These are phyloP conservation scores for Melampsora americana DNA, from an alignment of 1,284 basidiomycete genomes.

Conservation along the genomic window DNA sequence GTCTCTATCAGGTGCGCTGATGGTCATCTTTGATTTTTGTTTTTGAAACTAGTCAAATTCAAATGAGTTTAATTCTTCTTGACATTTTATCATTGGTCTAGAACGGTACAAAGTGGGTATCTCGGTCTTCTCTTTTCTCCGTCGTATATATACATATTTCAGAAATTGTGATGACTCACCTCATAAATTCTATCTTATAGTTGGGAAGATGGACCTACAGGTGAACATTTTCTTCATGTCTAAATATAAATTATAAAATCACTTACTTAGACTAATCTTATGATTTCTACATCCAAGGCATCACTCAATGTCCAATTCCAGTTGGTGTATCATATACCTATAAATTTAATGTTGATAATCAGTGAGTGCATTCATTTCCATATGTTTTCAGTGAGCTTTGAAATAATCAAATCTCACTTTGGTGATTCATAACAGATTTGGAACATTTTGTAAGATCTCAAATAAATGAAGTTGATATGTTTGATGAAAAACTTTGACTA, in stretches of 20 bases:
- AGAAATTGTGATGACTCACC: conserved; percentile 55
- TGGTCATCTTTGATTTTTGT: conserved; percentile 26
- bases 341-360: conserved; percentile 55
- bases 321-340: conserved; percentile 59
- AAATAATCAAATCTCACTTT: not conserved
- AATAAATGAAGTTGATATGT: not conserved
- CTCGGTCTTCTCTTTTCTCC: not conserved
- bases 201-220: conserved; percentile 58
- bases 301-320: conserved; percentile 61
- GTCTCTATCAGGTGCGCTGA: conserved; percentile 55
- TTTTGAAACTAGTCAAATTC: no score
- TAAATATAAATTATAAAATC: not conserved
- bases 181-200: not conserved
- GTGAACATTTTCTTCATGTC: conserved; percentile 44
- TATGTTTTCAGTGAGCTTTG: conserved; percentile 47
- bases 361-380: conserved; percentile 57
- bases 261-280: not conserved
- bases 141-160: conserved; percentile 51
- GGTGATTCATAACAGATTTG: not conserved
- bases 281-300: not conserved
- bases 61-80: not conserved
- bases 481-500: not conserved
- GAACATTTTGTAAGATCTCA: conserved; percentile 38
- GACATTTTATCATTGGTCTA: conserved; percentile 50
- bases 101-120: conserved; percentile 16